Evolutionary conservation across 352 stramenopile species (phyloP), one percentile per base, ranked within the genome.

Genomic region (Phytopythium sindhum): DNA sequence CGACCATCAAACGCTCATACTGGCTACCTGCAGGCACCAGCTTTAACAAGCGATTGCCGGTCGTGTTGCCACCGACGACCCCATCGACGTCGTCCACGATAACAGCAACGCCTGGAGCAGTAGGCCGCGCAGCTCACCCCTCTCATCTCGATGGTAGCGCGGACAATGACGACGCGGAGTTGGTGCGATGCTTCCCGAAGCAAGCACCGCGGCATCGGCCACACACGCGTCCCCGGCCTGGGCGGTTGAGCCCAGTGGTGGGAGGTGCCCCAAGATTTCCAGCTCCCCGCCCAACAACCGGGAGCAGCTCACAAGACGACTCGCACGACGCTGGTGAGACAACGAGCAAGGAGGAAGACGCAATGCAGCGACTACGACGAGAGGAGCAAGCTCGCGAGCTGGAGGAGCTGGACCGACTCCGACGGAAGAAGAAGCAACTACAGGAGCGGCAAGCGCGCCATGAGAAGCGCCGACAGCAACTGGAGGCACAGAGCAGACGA

Each of bases 1-100:
- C 68, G 55, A 55, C 58, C 28, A 67, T 84, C 54, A 89, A 91
- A 57, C 79, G 81, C 21, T 89, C 83, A n/a, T 90, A 86, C 58
- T 90, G 81, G 83, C 66, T 91, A 15, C 81, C 83, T 2, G 78
- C 79, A 8, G 83, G 83, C 2, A 68, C 66, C 35, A 84, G 74
- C 28, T 76, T 84, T 54, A 61, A 68, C 41, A 77, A 74, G 37
- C 64, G 75, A 14, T 65, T 86, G 42, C 77, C 75, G n/a, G 23
- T 61, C 2, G 70, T 82, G 29, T 55, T 86, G 54, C 64, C 70
- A 50, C 54, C 55, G 2, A 31, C 53, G 23, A 35, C 33, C 1
- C 6, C 28, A 41, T 23, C 24, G 48, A 8, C 48, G 12, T 3
- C 48, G n/a, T 14, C 11, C 6, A 31, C 48, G 29, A 15, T 24